phyloP scores from a whole-genome alignment of 2,329 filamentous ascomycete species.

The Nemania sp. region DNA sequence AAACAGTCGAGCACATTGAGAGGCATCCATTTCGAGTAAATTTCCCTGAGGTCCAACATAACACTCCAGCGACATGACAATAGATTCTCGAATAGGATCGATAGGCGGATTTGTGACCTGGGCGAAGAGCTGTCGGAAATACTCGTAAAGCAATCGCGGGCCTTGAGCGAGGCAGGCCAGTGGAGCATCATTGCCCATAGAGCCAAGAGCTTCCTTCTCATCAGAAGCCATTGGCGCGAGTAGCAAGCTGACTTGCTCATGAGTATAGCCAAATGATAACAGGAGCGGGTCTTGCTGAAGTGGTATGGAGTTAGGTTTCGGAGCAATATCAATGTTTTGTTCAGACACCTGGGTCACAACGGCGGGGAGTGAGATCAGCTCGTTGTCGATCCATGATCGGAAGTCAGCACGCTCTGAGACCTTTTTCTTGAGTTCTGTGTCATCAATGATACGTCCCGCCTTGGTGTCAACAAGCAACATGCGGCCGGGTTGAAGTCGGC shows the following conservation, averaged over 20 bases:
- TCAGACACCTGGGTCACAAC: conserved; percentile 67
- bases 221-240: conserved; percentile 95
- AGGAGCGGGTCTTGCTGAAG: conserved; percentile 85
- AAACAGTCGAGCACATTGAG: conserved; percentile 83
- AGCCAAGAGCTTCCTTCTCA: conserved; percentile 94
- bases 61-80: conserved; percentile 97
- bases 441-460: conserved; percentile 88
- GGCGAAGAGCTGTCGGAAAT: conserved; percentile 96
- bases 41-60: conserved; percentile 97
- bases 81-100: conserved; percentile 93
- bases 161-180: conserved; percentile 89
- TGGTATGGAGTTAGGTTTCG: conserved; percentile 67
- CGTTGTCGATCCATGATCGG: conserved; percentile 81
- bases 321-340: conserved; percentile 62
- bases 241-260: conserved; percentile 90
- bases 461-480: conserved; percentile 96
- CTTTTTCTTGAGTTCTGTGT: conserved; percentile 85
- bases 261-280: conserved; percentile 88
- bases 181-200: conserved; percentile 96
- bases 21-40: conserved; percentile 87
- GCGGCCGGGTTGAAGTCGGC: conserved; percentile 87
- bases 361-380: conserved; percentile 79
- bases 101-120: conserved; percentile 98
- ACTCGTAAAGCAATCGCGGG: conserved; percentile 88
- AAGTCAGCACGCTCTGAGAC: conserved; percentile 89